Evolutionary conservation across 2,329 filamentous ascomycete species (phyloP).

Genomic region (Grosmannia huntii): DNA sequence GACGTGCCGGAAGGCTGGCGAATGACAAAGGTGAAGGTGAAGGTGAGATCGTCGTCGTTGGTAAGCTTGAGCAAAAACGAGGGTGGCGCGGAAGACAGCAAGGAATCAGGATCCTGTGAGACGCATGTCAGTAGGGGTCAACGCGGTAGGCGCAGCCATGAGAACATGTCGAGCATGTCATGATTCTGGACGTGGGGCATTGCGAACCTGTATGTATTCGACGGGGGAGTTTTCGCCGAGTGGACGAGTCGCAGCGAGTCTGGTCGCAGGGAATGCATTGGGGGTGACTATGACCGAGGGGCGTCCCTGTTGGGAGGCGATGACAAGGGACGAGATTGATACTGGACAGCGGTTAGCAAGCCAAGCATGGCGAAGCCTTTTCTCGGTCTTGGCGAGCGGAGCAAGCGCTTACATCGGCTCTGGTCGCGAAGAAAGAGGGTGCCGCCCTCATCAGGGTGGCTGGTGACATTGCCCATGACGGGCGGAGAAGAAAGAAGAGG

Average conservation of each 20-base stretch:
- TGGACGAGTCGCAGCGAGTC: constrained; percentile 61
- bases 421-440: constrained; percentile 81
- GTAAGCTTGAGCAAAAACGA: constrained; percentile 74
- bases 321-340: constrained; percentile 68
- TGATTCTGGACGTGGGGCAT: not conserved
- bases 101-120: constrained; percentile 63
- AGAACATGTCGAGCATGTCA: not conserved
- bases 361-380: not conserved
- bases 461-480: constrained; percentile 85
- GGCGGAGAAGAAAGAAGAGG: constrained; percentile 1
- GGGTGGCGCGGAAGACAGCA: constrained; percentile 36
- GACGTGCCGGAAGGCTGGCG: constrained; percentile 31
- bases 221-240: constrained; percentile 61
- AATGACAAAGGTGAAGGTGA: constrained; percentile 85
- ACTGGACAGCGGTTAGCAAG: constrained; percentile 40
- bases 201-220: constrained; percentile 77
- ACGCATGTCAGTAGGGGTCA: constrained; percentile 11
- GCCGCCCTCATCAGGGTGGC: constrained; percentile 72
- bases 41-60: constrained; percentile 85
- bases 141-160: too few relatives aligned
- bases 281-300: constrained; percentile 66
- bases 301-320: constrained; percentile 69
- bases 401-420: constrained; percentile 57
- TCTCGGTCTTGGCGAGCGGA: not conserved
- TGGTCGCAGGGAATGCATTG: constrained; percentile 76